Conservation (phyloP, 2,329 filamentous ascomycete genomes). For the Biscogniauxia mediterranea region DNA sequence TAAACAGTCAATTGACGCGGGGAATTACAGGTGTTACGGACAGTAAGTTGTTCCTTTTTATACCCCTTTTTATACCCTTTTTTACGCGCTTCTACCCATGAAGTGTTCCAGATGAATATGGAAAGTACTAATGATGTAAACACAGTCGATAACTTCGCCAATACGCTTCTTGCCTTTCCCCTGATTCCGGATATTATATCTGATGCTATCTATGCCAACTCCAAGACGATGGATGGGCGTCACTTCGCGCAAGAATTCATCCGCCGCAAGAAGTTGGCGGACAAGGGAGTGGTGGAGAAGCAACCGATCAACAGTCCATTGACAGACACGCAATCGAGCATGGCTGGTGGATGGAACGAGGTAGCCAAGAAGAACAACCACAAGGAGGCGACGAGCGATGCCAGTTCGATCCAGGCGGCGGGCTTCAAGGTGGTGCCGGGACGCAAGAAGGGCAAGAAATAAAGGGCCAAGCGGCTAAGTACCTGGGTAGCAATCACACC, state of each 20-base stretch:
- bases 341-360: constrained; percentile 78
- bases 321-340: constrained; percentile 43
- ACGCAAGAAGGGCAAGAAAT: constrained; percentile 90
- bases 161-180: constrained; percentile 72
- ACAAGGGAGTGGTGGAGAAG: constrained; percentile 84
- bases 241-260: constrained; percentile 95
- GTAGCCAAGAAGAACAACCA: constrained; percentile 87
- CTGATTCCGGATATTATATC: constrained; percentile 78
- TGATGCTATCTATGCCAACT: constrained; percentile 84
- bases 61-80: too few relatives aligned
- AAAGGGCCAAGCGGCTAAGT: constrained; percentile 2
- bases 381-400: constrained; percentile 46
- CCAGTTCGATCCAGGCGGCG: constrained; percentile 47
- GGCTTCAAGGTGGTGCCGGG: constrained; percentile 87
- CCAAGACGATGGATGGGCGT: constrained; percentile 84
- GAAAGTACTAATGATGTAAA: constrained; percentile 1
- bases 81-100: background rate
- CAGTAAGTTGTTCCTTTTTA: constrained; percentile 42
- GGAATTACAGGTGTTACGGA: constrained; percentile 59
- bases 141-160: constrained; percentile 76
- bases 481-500: background rate
- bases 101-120: background rate
- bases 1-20: constrained; percentile 72
- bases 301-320: constrained; percentile 54
- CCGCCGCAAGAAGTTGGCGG: constrained; percentile 86